Evolutionary conservation across 140 eudicot species (phyloP).

Genomic region (Stevia rebaudiana): DNA sequence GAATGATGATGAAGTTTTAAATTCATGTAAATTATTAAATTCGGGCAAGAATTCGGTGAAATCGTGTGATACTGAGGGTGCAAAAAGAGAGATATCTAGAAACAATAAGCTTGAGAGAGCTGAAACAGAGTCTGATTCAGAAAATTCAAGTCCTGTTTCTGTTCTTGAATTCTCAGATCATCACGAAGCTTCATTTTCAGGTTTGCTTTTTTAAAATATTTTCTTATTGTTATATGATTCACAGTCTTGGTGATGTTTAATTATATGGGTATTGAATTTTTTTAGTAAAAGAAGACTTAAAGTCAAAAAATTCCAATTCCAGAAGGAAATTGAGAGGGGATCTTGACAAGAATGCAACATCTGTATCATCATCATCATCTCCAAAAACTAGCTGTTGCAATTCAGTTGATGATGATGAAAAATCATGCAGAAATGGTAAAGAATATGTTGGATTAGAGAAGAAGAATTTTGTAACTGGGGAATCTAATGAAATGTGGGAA

Average conservation of each 20-base stretch:
- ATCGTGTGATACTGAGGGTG: neutral
- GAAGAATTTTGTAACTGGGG: neutral
- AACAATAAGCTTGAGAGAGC: conserved; percentile 18
- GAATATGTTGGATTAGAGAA: conserved; percentile 19
- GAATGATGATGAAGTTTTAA: neutral
- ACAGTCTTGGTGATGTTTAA: neutral
- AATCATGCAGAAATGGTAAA: conserved; percentile 13
- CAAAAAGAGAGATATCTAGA: conserved; percentile 13
- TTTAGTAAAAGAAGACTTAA: conserved; percentile 38
- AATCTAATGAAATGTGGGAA: conserved; percentile 35
- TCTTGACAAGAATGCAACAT: conserved; percentile 28
- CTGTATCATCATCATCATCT: conserved; percentile 10
- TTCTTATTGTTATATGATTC: neutral
- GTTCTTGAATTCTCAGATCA: conserved; percentile 50
- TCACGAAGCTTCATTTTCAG: conserved; percentile 37
- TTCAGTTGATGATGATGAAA: conserved; percentile 16
- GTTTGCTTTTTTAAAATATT: conserved; percentile 27
- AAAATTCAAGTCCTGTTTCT: conserved; percentile 69
- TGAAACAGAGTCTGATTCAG: conserved; percentile 37
- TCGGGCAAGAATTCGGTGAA: neutral
- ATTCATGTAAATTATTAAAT: conserved; percentile 17
- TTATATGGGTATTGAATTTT: conserved; percentile 23
- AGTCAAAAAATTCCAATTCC: conserved; percentile 30
- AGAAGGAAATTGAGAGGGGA: conserved; percentile 52
- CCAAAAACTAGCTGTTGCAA: conserved; percentile 6